Evolutionary conservation across 2,329 filamentous ascomycete species (phyloP).

Genomic region (Venturia carpophila): DNA sequence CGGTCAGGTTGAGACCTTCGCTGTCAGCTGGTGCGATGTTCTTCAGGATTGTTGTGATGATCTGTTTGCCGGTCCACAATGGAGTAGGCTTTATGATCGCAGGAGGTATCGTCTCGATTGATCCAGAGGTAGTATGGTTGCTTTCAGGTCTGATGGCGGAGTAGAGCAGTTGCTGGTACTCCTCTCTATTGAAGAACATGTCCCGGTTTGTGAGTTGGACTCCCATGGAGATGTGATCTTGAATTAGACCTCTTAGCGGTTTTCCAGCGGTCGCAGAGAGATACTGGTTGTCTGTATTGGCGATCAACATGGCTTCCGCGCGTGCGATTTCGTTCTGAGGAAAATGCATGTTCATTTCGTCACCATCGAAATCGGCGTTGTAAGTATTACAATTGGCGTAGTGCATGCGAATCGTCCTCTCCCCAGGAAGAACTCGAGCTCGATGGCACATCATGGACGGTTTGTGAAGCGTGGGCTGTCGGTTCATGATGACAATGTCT

Average conservation of each 20-base stretch:
- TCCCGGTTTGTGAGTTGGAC: conserved; percentile 86
- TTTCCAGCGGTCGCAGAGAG: conserved; percentile 89
- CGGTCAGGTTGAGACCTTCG: conserved; percentile 68
- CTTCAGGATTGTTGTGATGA: conserved; percentile 85
- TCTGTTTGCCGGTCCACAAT: conserved; percentile 93
- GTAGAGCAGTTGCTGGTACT: conserved; percentile 94
- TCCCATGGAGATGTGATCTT: conserved; percentile 95
- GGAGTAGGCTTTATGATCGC: conserved; percentile 72
- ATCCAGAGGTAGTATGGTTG: conserved; percentile 74
- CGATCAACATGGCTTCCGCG: conserved; percentile 85
- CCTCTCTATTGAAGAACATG: conserved; percentile 76
- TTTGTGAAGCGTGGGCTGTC: conserved; percentile 94
- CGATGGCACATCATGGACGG: conserved; percentile 98
- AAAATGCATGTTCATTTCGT: conserved; percentile 99
- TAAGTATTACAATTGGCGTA: conserved; percentile 99
- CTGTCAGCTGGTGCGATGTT: conserved; percentile 78
- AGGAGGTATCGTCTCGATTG: conserved; percentile 72
- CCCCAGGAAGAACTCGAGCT: conserved; percentile 81
- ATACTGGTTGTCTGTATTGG: conserved; percentile 96
- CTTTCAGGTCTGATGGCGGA: conserved; percentile 82
- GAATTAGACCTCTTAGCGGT: conserved; percentile 88
- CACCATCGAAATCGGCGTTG: conserved; percentile 98
- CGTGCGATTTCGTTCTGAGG: conserved; percentile 93
- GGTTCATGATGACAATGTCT: conserved; percentile 97
- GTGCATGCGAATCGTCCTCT: conserved; percentile 98